Evolutionary conservation across 1,284 basidiomycete species (phyloP), one percentile per base, ranked within the genome.

Genomic region (Ustilago loliicola): DNA sequence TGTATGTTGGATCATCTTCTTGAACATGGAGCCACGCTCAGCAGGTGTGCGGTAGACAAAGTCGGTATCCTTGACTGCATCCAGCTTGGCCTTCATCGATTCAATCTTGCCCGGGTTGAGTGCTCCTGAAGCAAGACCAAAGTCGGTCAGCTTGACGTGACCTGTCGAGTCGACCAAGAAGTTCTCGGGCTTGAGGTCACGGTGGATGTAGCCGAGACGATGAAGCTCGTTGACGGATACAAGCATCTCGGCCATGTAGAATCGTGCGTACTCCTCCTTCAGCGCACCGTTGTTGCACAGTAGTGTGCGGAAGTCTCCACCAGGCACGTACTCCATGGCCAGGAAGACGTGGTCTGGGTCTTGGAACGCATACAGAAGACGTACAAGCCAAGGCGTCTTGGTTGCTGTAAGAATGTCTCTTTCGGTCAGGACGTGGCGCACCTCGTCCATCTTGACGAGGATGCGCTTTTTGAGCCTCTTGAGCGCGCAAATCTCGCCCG

Each of bases 161-260:
- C 97, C 97, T 10, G 92, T 92, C 10, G 93, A 91, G 85, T 99
- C 97, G 47, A 99, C 93, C 55, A 99, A 89, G 89, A 99, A 99
- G 88, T 99, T 99, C 93, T 98, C 96, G 1, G 96, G 96, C 87
- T 98, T 99, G 65, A 98, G 89, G 88, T 99, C 96, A 70, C 96
- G 93, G 88, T 99, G 96, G 38, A 86, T 85, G 73, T 86, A 86
- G 36, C 84, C 84, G 1, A 85, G 82, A 36, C 71, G 78, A 72
- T 82, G 80, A 34, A 83, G 77, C 58, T 81, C 84, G 66, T 86
- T 85, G 67, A 85, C 84, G n/a, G 83, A 73, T 32, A 85, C 84
- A 58, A 86, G 72, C 85, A 86, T 86, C 59, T 86, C 85, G 52
- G 84, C 67, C 69, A 83, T 83, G 60, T 86, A 86, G 69, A 86